phyloP scores from a whole-genome alignment of 768 basidiomycete species.

The Dictyophora rubrovolvata region DNA sequence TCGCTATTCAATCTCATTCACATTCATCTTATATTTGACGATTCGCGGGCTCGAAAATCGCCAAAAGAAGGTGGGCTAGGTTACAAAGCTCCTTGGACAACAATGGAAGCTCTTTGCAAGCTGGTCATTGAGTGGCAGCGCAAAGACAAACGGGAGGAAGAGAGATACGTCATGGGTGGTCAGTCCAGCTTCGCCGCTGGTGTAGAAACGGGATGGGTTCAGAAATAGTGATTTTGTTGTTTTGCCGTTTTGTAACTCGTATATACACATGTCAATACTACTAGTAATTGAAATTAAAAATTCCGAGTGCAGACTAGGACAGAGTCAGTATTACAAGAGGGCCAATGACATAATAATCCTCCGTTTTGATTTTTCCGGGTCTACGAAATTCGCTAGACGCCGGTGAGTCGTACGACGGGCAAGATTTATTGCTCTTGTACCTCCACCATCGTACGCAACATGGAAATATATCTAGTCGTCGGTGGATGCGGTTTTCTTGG shows the following conservation, averaged over 20 bases:
- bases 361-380: too few species aligned
- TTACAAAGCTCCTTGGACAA: constrained; percentile 49
- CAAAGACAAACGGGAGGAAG: constrained; percentile 27
- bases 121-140: constrained; percentile 39
- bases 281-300: too few species aligned
- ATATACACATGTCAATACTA: background rate
- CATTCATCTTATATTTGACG: constrained; percentile 53
- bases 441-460: background rate
- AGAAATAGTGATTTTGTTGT: background rate
- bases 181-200: constrained; percentile 31
- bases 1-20: constrained; percentile 42
- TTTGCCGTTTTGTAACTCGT: background rate
- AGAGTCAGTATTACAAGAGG: too few species aligned
- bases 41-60: constrained; percentile 48
- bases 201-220: background rate
- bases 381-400: too few species aligned
- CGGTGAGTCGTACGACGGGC: too few species aligned
- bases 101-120: constrained; percentile 46
- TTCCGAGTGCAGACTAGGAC: too few species aligned
- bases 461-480: constrained; percentile 63
- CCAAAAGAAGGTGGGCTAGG: constrained; percentile 53
- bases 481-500: constrained; percentile 93
- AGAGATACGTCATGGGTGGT: constrained; percentile 34
- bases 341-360: too few species aligned
- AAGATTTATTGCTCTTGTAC: background rate